Evolutionary conservation across 208 protist species (phyloP).

Genomic region (Wallacemonas sp.): DNA sequence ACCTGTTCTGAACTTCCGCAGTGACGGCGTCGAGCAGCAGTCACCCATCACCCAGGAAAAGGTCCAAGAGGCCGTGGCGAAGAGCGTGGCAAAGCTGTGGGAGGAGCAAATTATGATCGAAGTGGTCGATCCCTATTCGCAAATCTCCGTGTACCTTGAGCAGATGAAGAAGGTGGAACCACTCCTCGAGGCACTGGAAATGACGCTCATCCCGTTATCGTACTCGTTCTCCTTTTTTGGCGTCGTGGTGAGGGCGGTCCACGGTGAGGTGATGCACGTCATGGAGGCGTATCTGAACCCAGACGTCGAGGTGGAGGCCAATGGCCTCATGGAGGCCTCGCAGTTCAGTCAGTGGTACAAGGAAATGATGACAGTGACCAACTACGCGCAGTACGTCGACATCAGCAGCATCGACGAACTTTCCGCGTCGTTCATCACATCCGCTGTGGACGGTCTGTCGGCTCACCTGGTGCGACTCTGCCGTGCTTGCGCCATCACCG

Average conservation of each 20-base stretch:
- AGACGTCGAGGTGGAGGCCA: slow-evolving; percentile 54
- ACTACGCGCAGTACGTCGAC: slow-evolving; percentile 67
- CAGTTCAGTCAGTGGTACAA: slow-evolving; percentile 88
- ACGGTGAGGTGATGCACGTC: slow-evolving; percentile 73
- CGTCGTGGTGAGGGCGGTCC: slow-evolving; percentile 61
- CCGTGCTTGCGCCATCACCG: slow-evolving; percentile 68
- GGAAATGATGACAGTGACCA: slow-evolving; percentile 64
- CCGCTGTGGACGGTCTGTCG: slow-evolving; percentile 70
- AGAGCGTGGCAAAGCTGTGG: slow-evolving; percentile 66
- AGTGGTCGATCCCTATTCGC: slow-evolving; percentile 63
- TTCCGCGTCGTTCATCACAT: slow-evolving; percentile 67
- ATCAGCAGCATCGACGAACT: slow-evolving; percentile 54
- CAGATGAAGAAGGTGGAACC: slow-evolving; percentile 87
- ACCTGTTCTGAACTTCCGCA: slow-evolving; percentile 50
- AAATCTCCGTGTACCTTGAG: slow-evolving; percentile 75
- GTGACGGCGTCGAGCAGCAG: slow-evolving; percentile 50
- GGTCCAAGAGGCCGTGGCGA: slow-evolving; percentile 42
- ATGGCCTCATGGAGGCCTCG: slow-evolving; percentile 72
- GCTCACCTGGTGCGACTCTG: slow-evolving; percentile 74
- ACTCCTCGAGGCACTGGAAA: slow-evolving; percentile 75
- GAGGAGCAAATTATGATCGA: slow-evolving; percentile 85
- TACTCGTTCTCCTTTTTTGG: slow-evolving; percentile 78
- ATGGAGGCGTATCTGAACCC: slow-evolving; percentile 63
- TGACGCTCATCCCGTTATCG: slow-evolving; percentile 78
- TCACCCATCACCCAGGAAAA: slow-evolving; percentile 57